Evolutionary conservation across 2,329 filamentous ascomycete genomes (phyloP), one percentile per base, ranked within the genome.

Genomic region (Stagonosporopsis rhizophila): DNA sequence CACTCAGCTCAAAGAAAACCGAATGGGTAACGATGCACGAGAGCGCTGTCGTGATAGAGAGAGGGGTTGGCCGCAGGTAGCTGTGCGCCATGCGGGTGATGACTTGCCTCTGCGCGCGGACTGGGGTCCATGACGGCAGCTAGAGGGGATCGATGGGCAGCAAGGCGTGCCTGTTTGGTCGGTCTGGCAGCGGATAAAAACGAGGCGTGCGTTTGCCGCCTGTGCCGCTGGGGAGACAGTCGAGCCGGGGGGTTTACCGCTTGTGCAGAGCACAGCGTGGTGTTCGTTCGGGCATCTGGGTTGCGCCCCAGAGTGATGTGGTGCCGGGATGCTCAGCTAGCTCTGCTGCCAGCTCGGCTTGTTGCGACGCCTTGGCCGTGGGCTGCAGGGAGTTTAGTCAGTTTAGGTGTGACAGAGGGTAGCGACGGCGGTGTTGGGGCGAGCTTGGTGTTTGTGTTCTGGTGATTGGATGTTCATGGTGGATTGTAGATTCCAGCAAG

Each of bases 171-270:
- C 35, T 19, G 7, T 20, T 20, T 38, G 9, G 17, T 11, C 8
- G 11, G 3, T 38, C 19, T 38, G 35, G 15, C 5, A 6, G 32
- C 32, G n/a, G n/a, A 17, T 11, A n/a, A n/a, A 32, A n/a, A 11
- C 17, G 17, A 20, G 28, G 22, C 22, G 17, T 37, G 37, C 44
- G 44, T 42, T 47, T 47, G 44, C 22, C 44, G 51, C 48, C 38
- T 19, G 32, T 37, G 8, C 35, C 34, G 34, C n/a, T 25, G 20
- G 4, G 40, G 27, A 7, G 15, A 25, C 7, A 8, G 12, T 15
- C 7, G 15, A 5, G 6, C 15, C 32, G 19, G 19, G 17, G 17
- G 19, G 2, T 19, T 22, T 20, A 20, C 17, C 23, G 6, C 12
- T 11, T 34, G 23, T 5, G 6, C 15, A 6, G 15, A 15, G 14